Base-by-base conservation (phyloP, 495 filamentous ascomycete species). In the Oidiodendron maius region DNA sequence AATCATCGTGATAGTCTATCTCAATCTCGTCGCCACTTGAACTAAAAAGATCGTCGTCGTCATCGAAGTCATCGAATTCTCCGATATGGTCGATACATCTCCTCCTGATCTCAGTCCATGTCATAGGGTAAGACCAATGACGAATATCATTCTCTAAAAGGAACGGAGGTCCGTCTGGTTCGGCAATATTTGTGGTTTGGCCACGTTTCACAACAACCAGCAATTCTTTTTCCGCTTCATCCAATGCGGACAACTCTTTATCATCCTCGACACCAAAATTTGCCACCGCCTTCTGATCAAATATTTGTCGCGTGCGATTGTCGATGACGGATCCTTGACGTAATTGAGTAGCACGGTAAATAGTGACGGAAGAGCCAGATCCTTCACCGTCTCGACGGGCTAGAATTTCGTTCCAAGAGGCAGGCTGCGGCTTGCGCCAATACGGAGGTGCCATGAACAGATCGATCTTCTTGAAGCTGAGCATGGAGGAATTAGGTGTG, bases 131-230 rank as follows among this genome's bases (percentile, higher is more conserved):
- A 4, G 48, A 38, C 57, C 50, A 58, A 20, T 39, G 15, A 3
- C 57, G 56, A 16, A 60, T 57, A 44, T 58, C 57, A 13, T 49
- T 8, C 12, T 13, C 12, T 18, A 22, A 32, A n/a, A n/a, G n/a
- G 40, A 50, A 60, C 4, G 55, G 57, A 12, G 56, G 50, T 30
- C 16, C 35, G 10, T 37, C 5, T 39, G 21, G 20, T 37, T 60
- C 57, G 16, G 32, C 26, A 30, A 54, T 53, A 26, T 58, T 22
- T 5, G 42, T 55, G 12, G 15, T 36, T n/a, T 35, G 50, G 25
- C 57, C 57, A 17, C 57, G 56, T 35, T 50, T 58, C 22, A 54
- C 57, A 40, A 60, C 37, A 10, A 60, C 39, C 12, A 58, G 39
- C 12, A 60, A 11, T 41, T 58, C 56, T 41, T 60, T 60, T 12